phyloP scores from a whole-genome alignment of 2,329 filamentous ascomycete genomes.

The Aspergillus eucalypticola region DNA sequence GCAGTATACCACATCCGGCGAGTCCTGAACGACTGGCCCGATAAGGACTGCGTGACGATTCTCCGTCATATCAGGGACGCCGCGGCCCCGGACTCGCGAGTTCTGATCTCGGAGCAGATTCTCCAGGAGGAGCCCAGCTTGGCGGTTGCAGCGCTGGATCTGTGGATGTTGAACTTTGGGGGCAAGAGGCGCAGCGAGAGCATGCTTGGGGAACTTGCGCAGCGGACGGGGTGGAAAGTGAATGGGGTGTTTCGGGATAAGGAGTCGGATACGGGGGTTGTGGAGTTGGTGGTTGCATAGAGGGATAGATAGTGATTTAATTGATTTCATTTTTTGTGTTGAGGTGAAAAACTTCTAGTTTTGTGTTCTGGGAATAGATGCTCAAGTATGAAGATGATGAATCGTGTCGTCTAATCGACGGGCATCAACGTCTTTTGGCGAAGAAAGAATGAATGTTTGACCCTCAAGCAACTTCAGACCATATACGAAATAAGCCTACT shows the following conservation, averaged over 20 bases:
- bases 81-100: neutral
- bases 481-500: too few species aligned
- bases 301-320: neutral
- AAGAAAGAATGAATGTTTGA: too few species aligned
- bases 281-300: neutral
- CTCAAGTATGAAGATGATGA: too few species aligned
- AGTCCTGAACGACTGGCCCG: neutral
- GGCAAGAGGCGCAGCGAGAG: conserved; percentile 2
- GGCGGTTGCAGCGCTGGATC: neutral
- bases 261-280: neutral
- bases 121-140: neutral
- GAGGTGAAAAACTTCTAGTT: too few species aligned
- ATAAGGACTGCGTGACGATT: neutral
- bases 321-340: too few species aligned
- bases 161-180: conserved; percentile 8
- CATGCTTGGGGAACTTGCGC: neutral
- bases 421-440: too few species aligned
- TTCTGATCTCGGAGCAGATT: neutral
- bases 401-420: too few species aligned
- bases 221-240: neutral
- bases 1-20: conserved; percentile 2
- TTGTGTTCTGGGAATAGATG: neutral
- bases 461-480: too few species aligned
- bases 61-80: neutral
- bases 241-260: neutral